Percentiles rank a stretch among this genome's conserved stretches.
Conservation (phyloP, 345 rosid species). For the Jatropha curcas region DNA sequence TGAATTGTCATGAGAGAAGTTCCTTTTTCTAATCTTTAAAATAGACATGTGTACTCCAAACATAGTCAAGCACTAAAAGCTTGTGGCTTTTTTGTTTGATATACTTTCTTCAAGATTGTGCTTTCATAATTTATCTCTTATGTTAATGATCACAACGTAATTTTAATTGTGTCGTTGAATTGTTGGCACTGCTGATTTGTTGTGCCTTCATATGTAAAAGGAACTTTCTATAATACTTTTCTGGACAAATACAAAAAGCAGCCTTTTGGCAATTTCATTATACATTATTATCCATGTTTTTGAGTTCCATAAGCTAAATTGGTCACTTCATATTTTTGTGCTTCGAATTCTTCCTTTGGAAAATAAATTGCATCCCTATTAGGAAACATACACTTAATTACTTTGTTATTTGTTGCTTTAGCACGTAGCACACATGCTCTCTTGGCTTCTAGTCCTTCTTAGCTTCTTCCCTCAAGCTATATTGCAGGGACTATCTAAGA, state of each 20-base stretch:
- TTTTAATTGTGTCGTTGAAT: background rate
- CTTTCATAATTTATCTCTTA: background rate
- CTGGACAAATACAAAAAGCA: background rate
- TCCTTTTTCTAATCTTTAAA: background rate
- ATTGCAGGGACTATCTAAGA: too few species aligned
- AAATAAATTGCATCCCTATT: background rate
- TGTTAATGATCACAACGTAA: background rate
- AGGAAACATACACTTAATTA: background rate
- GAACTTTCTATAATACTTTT: too few species aligned
- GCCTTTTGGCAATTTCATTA: background rate
- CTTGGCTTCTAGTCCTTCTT: background rate
- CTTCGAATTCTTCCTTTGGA: too few species aligned
- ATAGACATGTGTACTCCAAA: background rate
- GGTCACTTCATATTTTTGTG: background rate
- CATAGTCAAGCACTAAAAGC: background rate
- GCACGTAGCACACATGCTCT: too few species aligned
- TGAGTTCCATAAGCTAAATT: background rate
- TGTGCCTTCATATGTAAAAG: background rate
- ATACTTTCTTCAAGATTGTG: background rate
- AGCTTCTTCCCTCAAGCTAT: conserved; percentile 3
- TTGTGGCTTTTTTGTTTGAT: background rate
- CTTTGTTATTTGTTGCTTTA: background rate
- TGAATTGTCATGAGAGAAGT: background rate
- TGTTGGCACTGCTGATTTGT: background rate
- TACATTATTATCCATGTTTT: background rate